Base-by-base conservation (phyloP, 108 stramenopile species). In the Nannochloropsis gaditana region DNA sequence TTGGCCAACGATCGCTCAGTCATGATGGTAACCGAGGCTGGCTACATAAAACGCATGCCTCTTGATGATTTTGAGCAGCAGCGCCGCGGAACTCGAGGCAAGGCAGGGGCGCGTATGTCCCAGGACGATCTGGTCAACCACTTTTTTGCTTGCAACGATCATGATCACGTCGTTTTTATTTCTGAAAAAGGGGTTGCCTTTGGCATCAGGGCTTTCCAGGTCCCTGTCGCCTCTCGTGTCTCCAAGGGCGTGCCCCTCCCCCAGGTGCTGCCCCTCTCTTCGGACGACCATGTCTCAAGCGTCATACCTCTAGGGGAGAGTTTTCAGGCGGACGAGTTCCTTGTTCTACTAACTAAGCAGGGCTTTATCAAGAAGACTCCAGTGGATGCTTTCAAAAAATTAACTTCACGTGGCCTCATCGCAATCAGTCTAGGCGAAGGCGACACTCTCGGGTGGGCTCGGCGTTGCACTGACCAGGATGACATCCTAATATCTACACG, bases 1-100 rank as follows among this genome's bases (percentile, higher is more conserved):
- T 87, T 97, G 80, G 91, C 92, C 45, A 98, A 98, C 87, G 92
- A 85, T 9, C 41, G 45, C 21, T 86, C 85, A 21, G 96, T 98
- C 42, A 94, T 98, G 82, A 94, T 98, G 44, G 93, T 98, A 9
- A 97, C 96, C 9, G 86, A 93, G 31, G 93, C 93, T 80, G 96
- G 97, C 21, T 97, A 98, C 90, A 95, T 98, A 85, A 98, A 98
- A 85, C 93, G 97, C 43, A 96, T 98, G 96, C 95, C 96, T 43
- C 87, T 97, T 19, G 93, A 93, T 59, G 94, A 94, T 15, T 98
- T 98, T 87, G 93, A 96, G 84, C 93, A 93, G 59, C 97, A 97
- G 84, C 21, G 10, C 42, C 85, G 85, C 43, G 90, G 90, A 2
- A 88, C 86, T 9, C 84, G 87, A 9, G 90, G 90, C 43, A 91